Percentiles rank a stretch among this genome's conserved stretches.
These are phyloP conservation scores for Neoboletus subvelutipes DNA, from an alignment of 768 basidiomycete genomes.

Conservation along the genomic window DNA sequence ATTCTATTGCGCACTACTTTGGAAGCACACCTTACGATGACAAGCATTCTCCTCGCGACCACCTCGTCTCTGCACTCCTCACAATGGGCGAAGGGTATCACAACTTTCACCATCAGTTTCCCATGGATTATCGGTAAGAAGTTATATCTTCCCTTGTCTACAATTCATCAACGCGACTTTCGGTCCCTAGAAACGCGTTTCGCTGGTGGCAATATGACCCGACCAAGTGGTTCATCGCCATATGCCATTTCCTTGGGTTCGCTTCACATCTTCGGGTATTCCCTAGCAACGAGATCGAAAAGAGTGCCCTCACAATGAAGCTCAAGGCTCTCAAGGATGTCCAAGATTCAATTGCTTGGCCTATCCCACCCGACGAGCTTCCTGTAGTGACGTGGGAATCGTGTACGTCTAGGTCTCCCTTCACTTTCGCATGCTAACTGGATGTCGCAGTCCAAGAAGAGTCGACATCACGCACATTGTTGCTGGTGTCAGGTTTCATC, in stretches of 20 bases:
- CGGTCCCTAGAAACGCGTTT: conserved; percentile 57
- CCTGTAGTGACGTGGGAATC: conserved; percentile 82
- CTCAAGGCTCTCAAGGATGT: conserved; percentile 66
- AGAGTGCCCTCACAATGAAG: conserved; percentile 81
- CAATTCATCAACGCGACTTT: conserved; percentile 5
- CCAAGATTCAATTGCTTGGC: conserved; percentile 68
- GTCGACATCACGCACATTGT: conserved; percentile 59
- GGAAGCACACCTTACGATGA: conserved; percentile 83
- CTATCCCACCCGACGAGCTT: conserved; percentile 52
- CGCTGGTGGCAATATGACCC: conserved; percentile 73
- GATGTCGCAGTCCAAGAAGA: conserved; percentile 58
- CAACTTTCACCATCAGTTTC: conserved; percentile 87
- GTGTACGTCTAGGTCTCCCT: conserved; percentile 46
- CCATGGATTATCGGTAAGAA: conserved; percentile 55
- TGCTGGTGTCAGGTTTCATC: conserved; percentile 83
- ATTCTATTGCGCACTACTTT: conserved; percentile 84
- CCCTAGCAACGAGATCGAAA: conserved; percentile 84
- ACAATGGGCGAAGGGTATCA: conserved; percentile 73
- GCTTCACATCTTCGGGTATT: conserved; percentile 84
- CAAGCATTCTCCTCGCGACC: conserved; percentile 72
- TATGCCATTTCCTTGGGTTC: conserved; percentile 59
- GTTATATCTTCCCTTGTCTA: neutral
- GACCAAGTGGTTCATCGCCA: conserved; percentile 78
- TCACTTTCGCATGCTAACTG: conserved; percentile 1
- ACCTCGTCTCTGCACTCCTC: conserved; percentile 75